Evolutionary conservation across 164 flowering plant species (phyloP).

Genomic region (Chimonanthus salicifolius): DNA sequence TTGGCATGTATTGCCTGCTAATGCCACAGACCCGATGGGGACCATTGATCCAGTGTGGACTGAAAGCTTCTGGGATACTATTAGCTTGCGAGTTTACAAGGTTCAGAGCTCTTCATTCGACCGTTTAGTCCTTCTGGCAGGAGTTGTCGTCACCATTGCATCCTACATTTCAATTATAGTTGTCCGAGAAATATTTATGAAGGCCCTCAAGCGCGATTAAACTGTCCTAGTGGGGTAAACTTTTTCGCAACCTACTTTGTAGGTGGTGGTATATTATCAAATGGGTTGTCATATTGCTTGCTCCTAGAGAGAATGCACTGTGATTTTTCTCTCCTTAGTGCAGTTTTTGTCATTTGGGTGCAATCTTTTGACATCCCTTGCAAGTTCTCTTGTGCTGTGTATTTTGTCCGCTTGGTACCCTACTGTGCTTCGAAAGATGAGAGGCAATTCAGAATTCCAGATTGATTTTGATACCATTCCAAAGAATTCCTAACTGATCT

Average conservation of each 20-base stretch:
- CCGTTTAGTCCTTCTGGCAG: slow-evolving; percentile 43
- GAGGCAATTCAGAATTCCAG: too few relatives aligned
- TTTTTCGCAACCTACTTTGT: not conserved
- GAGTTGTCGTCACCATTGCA: slow-evolving; percentile 48
- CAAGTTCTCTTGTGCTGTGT: not conserved
- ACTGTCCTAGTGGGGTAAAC: too few relatives aligned
- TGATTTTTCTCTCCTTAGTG: not conserved
- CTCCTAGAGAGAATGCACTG: not conserved
- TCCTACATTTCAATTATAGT: slow-evolving; percentile 49
- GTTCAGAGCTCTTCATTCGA: slow-evolving; percentile 58
- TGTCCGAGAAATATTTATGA: slow-evolving; percentile 42
- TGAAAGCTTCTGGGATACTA: slow-evolving; percentile 83
- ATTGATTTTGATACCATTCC: too few relatives aligned
- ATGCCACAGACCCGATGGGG: slow-evolving; percentile 65
- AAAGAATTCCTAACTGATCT: too few relatives aligned
- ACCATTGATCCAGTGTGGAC: slow-evolving; percentile 84
- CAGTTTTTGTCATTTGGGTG: not conserved
- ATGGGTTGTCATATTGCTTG: not conserved
- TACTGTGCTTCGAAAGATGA: too few relatives aligned
- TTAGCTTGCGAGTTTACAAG: slow-evolving; percentile 57
- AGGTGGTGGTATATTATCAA: not conserved
- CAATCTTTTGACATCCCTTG: not conserved
- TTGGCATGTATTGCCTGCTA: slow-evolving; percentile 60
- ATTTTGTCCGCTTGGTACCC: too few relatives aligned
- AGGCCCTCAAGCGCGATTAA: slow-evolving; percentile 75